Evolutionary conservation across 352 stramenopile species (phyloP), one percentile per base, ranked within the genome.

Genomic region (Thalassiosira livingstoniorum): DNA sequence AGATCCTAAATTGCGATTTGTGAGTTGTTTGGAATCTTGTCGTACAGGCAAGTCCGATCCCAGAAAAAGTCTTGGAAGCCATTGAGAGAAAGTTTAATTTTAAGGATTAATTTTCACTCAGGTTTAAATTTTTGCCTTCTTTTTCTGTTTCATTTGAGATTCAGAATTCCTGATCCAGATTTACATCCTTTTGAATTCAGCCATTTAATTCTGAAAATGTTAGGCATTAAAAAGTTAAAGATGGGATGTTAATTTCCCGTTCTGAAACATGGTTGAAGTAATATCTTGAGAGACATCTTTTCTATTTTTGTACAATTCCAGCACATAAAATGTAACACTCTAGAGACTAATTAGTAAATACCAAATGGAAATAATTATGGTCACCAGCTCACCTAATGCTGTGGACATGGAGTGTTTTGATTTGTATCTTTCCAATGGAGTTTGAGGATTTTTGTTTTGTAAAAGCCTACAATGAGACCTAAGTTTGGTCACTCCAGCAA

Each of bases 21-120:
- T 51, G 39, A 65, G 25, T 43, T 55, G 65, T 82, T 47, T 70
- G 70, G 4, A 27, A 72, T 42, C 54, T 76, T 60, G 43, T 83
- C 31, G 21, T 66, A 31, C 39, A 53, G 45, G 68, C 75, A 23
- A 75, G 66, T 54, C 67, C 55, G 21, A 21, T 60, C 29, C 61
- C n/a, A 66, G 32, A 63, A 58, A 82, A 76, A 39, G 47, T 76
- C 43, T 27, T 68, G 2, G 21, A n/a, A 18, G 42, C 58, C 23
- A 82, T 75, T 32, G 34, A 76, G 15, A 68, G 57, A 62, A 82
- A 76, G 55, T 55, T 42, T 10, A 10, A 42, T 43, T 18, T 63
- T 58, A 15, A 61, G 11, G 18, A 31, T 47, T 11, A 31, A 35
- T 77, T 45, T 70, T 70, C 2, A 21, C 34, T 11, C 13, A 57